These are phyloP conservation scores for Colletotrichum lupini DNA, from an alignment of 2,329 filamentous ascomycete genomes.

Conservation along the genomic window DNA sequence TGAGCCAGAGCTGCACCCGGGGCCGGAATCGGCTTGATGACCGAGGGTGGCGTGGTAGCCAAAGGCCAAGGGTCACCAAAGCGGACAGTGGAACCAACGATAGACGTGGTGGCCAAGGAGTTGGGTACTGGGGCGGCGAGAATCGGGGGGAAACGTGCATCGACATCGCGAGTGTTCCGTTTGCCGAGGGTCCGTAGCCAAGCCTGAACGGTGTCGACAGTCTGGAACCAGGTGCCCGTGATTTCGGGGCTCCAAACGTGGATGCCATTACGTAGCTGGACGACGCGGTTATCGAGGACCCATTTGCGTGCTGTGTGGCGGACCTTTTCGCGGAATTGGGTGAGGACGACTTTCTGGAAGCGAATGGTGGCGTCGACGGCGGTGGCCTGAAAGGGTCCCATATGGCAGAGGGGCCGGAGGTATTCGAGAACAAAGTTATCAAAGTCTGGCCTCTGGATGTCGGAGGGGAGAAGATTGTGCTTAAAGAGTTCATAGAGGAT, in stretches of 20 bases:
- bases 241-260: not conserved
- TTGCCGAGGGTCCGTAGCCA: constrained; percentile 1
- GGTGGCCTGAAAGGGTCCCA: not conserved
- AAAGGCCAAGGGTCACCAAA: no score
- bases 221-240: not conserved
- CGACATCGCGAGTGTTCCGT: not conserved
- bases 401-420: not conserved
- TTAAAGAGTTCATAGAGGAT: not conserved
- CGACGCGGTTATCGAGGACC: not conserved
- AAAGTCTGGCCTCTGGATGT: not conserved
- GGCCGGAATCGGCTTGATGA: no score
- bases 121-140: not conserved
- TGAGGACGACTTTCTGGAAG: not conserved
- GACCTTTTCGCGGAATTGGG: not conserved
- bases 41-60: no score
- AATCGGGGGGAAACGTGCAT: not conserved
- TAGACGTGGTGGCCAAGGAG: no score
- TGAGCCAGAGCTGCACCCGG: no score
- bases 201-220: not conserved
- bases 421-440: not conserved
- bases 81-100: no score
- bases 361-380: not conserved
- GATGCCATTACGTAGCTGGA: not conserved
- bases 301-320: not conserved
- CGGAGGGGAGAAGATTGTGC: not conserved